Evolutionary conservation across 805 yeast genomes (phyloP), one percentile per base, ranked within the genome.

Genomic region (Pichia californica): DNA sequence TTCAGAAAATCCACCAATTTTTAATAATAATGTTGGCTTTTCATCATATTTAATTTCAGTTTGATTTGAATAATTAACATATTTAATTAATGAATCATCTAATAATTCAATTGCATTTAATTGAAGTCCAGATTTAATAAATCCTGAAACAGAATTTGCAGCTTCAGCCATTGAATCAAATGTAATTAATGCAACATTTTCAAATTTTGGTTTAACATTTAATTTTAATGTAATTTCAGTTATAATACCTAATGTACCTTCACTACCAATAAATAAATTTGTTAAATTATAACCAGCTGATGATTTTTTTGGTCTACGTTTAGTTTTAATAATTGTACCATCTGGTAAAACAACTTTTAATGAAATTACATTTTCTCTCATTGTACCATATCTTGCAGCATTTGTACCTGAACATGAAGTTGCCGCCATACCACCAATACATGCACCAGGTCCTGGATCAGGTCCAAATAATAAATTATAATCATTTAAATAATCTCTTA

Each of bases 401-500:
- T 83, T 81, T 3, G 91, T 81, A 7, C 94, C 94, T 0, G 89
- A 82, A 46, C 91, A 83, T 27, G 83, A 79, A 20, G 86, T 83
- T 8, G 81, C 83, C 36, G 80, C 76, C 77, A 83, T 81, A 5
- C 94, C 94, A 31, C 87, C 85, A 44, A 85, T 79, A 48, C 79
- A 71, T 1, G 91, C 93, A 42, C 88, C 88, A 19, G 91, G 88
- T 36, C 89, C 89, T 1, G 69, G 83, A 58, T 83, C 91, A 14
- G 84, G 83, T 0, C 93, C 93, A 57, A 85, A 81, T 56, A 85
- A 53, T 18, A 81, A 59, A 0, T 75, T 75, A 40, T 71, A 55
- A 7, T 74, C 74, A 7, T 56, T 58, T 41, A 80, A 53, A 44
- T 62, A 73, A 20, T 76, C 78, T 49, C 74, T 75, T 44, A 85